Percentiles rank a stretch among this genome's conserved stretches.
phyloP scores from a whole-genome alignment of 2,329 filamentous ascomycete genomes.

The Colletotrichum coccodes region DNA sequence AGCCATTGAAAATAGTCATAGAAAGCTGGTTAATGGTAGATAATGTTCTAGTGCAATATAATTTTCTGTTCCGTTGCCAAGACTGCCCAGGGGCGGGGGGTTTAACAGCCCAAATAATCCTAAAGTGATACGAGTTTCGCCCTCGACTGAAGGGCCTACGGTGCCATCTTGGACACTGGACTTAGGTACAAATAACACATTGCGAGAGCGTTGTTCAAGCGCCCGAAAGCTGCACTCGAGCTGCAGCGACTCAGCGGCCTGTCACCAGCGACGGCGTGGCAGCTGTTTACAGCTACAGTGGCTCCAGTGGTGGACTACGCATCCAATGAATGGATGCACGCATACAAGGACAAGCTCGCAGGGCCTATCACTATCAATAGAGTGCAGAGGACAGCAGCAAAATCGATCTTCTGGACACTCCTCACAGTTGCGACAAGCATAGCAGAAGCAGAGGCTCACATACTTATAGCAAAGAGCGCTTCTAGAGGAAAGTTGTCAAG shows the following conservation, averaged over 20 bases:
- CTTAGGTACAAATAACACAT: constrained; percentile 40
- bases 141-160: no score
- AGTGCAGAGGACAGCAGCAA: background rate
- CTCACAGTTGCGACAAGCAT: background rate
- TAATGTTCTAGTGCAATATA: no score
- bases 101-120: no score
- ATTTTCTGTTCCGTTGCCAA: no score
- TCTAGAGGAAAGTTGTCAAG: background rate
- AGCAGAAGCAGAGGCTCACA: background rate
- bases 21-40: no score
- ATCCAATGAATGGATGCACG: constrained; percentile 38
- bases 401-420: background rate
- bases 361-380: background rate
- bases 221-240: constrained; percentile 36
- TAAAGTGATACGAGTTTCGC: no score
- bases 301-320: constrained; percentile 38
- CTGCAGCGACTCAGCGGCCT: constrained; percentile 25
- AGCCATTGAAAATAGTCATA: no score
- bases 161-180: no score
- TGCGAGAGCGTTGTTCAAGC: constrained; percentile 35
- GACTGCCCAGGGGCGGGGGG: no score
- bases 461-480: background rate
- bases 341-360: constrained; percentile 31
- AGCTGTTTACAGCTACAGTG: constrained; percentile 38
- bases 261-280: constrained; percentile 35